Base-by-base conservation (phyloP, 495 filamentous ascomycete species). In the Lophiotrema nucula region DNA sequence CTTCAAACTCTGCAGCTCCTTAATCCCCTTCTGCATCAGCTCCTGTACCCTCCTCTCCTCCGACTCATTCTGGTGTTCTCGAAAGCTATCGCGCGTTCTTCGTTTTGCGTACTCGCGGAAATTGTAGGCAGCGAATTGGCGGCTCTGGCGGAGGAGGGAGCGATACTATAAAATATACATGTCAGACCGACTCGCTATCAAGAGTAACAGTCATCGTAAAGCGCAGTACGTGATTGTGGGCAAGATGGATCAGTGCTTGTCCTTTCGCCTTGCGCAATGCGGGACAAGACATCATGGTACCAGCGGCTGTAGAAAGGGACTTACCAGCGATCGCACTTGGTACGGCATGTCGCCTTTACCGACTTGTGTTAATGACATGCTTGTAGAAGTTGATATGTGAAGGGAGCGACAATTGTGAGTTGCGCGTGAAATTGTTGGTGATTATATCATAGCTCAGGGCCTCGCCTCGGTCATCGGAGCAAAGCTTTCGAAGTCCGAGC, bases 81-180 rank as follows among this genome's bases (percentile, higher is more conserved):
- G 81, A 71, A 98, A 98, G 10, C 88, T 83, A 76, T 96, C 93
- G 66, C 77, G 77, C 65, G 93, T 92, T 68, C 93, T 82, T 54
- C 95, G 85, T 70, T 83, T 88, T 25, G 95, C 92, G 74, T 97
- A 98, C 66, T 97, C 92, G 69, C 93, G 83, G 80, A 96, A 98
- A 73, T 97, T 97, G 79, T 96, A 98, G 58, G 85, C 80, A 48
- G 91, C 83, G 73, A 97, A 98, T 64, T 95, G 88, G 47, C 82
- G 80, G 16, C 89, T 84, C 73, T 92, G 87, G 27, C 93, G 89
- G 64, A 96, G 78, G 58, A 98, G 80, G 58, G 92, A 92, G 43
- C 95, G 92, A 76, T 95, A 97, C 90, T 97, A 64, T 24, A 43
- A n/a, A n/a, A n/a, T n/a, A n/a, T n/a, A n/a, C n/a, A n/a, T n/a